Conservation (phyloP, 306 rosid species). For the Begonia fuchsioides region DNA sequence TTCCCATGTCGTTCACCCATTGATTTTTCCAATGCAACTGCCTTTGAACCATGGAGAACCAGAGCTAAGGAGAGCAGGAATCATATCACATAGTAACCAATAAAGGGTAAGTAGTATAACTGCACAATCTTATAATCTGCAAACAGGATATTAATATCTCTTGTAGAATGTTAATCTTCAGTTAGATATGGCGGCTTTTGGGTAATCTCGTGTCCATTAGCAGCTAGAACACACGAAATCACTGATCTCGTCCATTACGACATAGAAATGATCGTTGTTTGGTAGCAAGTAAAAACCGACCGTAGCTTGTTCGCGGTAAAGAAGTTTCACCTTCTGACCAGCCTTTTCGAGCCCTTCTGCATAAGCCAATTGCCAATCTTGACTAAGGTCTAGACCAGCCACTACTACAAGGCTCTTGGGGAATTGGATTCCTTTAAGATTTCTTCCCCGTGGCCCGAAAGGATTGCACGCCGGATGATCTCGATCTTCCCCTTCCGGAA, state of each 20-base stretch:
- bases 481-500: constrained; percentile 90
- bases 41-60: constrained; percentile 18
- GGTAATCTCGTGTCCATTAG: constrained; percentile 43
- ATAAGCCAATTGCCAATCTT: constrained; percentile 93
- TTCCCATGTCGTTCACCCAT: constrained; percentile 18
- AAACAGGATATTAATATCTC: constrained; percentile 16
- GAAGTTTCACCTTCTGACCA: constrained; percentile 49
- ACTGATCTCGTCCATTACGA: constrained; percentile 85
- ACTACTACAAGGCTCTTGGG: constrained; percentile 95
- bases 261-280: constrained; percentile 65
- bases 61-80: constrained; percentile 29
- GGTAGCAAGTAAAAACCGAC: constrained; percentile 89
- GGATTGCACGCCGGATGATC: constrained; percentile 95
- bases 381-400: constrained; percentile 88
- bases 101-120: constrained; percentile 40
- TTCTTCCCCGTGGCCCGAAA: constrained; percentile 64
- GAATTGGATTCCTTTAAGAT: constrained; percentile 42
- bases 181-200: constrained; percentile 29
- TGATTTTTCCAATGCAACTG: constrained; percentile 12
- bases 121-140: constrained; percentile 40
- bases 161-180: constrained; percentile 18
- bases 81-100: constrained; percentile 29
- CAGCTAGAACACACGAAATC: constrained; percentile 52
- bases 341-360: constrained; percentile 69
- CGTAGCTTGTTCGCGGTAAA: constrained; percentile 75